Conservation (phyloP, 2,329 filamentous ascomycete species). For the Aspergillus sp. region DNA sequence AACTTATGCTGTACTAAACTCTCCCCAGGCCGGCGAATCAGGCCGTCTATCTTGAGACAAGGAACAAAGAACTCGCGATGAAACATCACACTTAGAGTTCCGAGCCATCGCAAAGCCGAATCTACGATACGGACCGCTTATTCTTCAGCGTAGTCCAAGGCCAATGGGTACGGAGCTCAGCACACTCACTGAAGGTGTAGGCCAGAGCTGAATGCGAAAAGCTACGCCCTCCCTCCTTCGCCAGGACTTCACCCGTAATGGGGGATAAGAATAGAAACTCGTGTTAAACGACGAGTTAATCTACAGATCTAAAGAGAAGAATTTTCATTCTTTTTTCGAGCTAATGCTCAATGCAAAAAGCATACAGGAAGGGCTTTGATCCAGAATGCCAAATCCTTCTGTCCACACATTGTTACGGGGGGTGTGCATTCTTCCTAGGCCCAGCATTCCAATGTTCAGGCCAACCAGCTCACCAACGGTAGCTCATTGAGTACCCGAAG, state of each 20-base stretch:
- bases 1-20: not conserved
- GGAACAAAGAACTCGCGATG: constrained; percentile 1
- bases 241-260: constrained; percentile 1
- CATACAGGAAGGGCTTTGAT: constrained; percentile 15
- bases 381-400: constrained; percentile 26
- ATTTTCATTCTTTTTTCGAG: not conserved
- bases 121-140: not conserved
- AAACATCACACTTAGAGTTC: constrained; percentile 1
- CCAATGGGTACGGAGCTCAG: not conserved
- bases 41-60: not conserved
- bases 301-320: constrained; percentile 8
- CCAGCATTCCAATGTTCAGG: constrained; percentile 32
- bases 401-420: constrained; percentile 34
- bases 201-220: constrained; percentile 14
- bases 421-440: constrained; percentile 38
- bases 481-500: constrained; percentile 18
- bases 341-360: not conserved
- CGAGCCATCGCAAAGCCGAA: not conserved
- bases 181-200: not conserved
- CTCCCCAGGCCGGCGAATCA: not conserved
- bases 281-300: not conserved
- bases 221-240: not conserved
- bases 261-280: constrained; percentile 24
- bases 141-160: not conserved
- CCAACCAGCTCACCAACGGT: constrained; percentile 23